Base-by-base conservation (phyloP, 2,329 filamentous ascomycete genomes). In the Claviceps spartinae region DNA sequence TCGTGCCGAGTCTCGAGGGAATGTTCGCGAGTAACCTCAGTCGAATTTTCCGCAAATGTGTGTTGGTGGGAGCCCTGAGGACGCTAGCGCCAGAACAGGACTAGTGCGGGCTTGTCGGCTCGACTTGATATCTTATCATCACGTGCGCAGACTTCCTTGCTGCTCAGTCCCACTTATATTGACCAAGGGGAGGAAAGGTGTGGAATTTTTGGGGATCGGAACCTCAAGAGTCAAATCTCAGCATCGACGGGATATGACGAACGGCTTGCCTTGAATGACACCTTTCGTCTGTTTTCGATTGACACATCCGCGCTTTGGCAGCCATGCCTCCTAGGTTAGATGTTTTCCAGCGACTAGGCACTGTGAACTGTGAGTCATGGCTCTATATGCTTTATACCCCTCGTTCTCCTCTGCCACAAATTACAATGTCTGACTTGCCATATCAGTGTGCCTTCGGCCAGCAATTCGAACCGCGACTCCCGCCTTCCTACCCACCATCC, bases 301-400 rank as follows among this genome's bases (percentile, higher is more conserved):
- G 44, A 8, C n/a, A 13, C 18, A 24, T 16, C 13, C 16, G n/a
- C 46, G 30, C 37, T 36, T 20, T 16, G 14, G 37, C 52, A 69
- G 72, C 59, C 59, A 88, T 88, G 84, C 78, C 83, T 63, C 83
- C 81, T 53, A 81, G 81, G 73, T 71, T 86, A 74, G 70, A 77
- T 59, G 66, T 74, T 62, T 73, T 81, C 54, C 75, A 78, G 66
- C 76, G 79, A 66, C 69, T 84, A 50, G 76, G 76, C 65, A 73
- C 72, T 34, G 66, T 84, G 53, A 78, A 74, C 60, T 71, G 84
- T 87, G 72, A 68, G 78, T 59, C 20, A n/a, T 40, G 14, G 9
- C 51, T 22, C 8, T 22, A 22, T 22, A 14, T 43, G 13, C 41
- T 34, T 36, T 38, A 2, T 13, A 8, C 24, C n/a, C 7, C 26